Evolutionary conservation across 495 filamentous ascomycete genomes (phyloP).

Genomic region (Penicillium bialowiezense): DNA sequence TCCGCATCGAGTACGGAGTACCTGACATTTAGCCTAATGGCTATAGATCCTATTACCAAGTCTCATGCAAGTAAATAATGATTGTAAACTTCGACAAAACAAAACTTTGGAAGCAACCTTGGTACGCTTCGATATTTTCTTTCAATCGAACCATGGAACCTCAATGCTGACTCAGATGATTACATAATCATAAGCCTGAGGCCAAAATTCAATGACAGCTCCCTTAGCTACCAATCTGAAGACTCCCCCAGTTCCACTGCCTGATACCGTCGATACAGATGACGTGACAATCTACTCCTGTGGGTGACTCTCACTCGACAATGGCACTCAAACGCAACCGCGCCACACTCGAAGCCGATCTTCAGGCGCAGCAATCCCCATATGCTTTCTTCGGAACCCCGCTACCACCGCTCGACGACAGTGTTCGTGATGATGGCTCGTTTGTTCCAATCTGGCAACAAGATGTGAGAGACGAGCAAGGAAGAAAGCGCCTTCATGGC

Average conservation of each 20-base stretch:
- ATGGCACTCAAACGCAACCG: slow-evolving; percentile 81
- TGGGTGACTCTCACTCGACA: slow-evolving; percentile 5
- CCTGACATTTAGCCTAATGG: background rate
- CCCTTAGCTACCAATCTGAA: background rate
- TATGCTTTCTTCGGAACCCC: slow-evolving; percentile 84
- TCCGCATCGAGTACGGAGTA: too few relatives aligned
- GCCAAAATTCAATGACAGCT: background rate
- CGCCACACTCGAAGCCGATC: slow-evolving; percentile 73
- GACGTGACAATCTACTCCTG: slow-evolving; percentile 1
- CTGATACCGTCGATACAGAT: background rate
- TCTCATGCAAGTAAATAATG: too few relatives aligned
- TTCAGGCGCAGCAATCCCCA: slow-evolving; percentile 68
- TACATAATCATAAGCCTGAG: background rate
- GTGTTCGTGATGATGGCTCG: slow-evolving; percentile 85
- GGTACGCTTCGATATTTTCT: too few relatives aligned
- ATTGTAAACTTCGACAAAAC: too few relatives aligned
- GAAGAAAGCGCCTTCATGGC: slow-evolving; percentile 87
- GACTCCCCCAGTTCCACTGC: background rate
- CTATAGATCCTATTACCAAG: too few relatives aligned
- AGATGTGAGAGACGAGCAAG: slow-evolving; percentile 90
- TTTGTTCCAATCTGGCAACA: slow-evolving; percentile 97
- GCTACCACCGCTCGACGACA: slow-evolving; percentile 74
- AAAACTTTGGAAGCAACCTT: too few relatives aligned
- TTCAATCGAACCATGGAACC: too few relatives aligned
- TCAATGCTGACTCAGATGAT: background rate